Evolutionary conservation across 441 rosid genomes (phyloP).

Genomic region (Adansonia gregorii): DNA sequence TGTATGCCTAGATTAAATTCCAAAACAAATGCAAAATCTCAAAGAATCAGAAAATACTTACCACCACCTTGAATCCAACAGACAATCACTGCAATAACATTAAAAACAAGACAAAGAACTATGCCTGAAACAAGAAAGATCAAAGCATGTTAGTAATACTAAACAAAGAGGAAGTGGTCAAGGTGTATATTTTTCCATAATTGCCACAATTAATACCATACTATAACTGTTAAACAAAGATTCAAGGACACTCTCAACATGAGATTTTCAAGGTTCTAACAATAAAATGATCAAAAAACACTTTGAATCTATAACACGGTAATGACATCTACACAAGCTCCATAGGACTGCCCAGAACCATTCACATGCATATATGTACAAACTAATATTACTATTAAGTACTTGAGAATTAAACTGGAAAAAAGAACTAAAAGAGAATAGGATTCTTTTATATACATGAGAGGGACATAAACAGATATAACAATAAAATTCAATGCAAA

Average conservation of each 20-base stretch:
- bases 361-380: neutral
- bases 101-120: constrained; percentile 78
- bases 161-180: neutral
- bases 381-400: neutral
- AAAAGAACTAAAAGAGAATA: neutral
- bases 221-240: neutral
- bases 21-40: constrained; percentile 14
- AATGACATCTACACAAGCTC: neutral
- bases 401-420: neutral
- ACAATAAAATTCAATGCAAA: constrained; percentile 1
- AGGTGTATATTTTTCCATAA: neutral
- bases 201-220: neutral
- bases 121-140: constrained; percentile 56
- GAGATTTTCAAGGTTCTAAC: constrained; percentile 4
- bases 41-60: constrained; percentile 34
- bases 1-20: neutral
- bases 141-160: constrained; percentile 5
- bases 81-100: constrained; percentile 72
- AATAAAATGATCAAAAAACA: neutral
- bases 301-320: neutral
- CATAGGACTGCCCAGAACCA: neutral
- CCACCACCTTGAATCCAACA: constrained; percentile 96
- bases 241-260: neutral
- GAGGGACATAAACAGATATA: neutral
- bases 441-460: neutral